A percentile compares a stretch with the other conserved stretches of the same genome.
Evolutionary conservation across 1,139 yeast species (phyloP).

Genomic region (Hansenula sp.): DNA sequence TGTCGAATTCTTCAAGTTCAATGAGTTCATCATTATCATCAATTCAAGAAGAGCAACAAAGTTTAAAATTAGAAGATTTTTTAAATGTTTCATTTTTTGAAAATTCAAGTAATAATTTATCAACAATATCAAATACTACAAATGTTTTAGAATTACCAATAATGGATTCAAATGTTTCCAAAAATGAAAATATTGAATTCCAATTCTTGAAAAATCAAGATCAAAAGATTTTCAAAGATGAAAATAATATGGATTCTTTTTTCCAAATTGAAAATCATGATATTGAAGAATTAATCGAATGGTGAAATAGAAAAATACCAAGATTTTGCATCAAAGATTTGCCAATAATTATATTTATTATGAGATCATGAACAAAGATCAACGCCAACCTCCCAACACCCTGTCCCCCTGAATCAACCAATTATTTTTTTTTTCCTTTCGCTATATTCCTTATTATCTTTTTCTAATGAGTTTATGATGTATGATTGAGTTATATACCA

Average conservation of each 20-base stretch:
- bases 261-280: neutral
- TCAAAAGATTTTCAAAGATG: neutral
- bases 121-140: neutral
- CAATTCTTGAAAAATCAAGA: slow-evolving; percentile 11
- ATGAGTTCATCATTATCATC: slow-evolving; percentile 14
- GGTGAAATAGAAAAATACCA: neutral
- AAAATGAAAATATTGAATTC: slow-evolving; percentile 17
- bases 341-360: no score
- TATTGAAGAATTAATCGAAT: slow-evolving; percentile 1
- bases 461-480: no score
- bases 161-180: slow-evolving; percentile 3
- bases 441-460: no score
- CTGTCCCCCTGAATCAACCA: no score
- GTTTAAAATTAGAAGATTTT: slow-evolving; percentile 19
- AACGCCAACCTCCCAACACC: no score
- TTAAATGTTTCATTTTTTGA: slow-evolving; percentile 20
- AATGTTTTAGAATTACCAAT: slow-evolving; percentile 10
- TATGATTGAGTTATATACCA: no score
- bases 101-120: slow-evolving; percentile 6
- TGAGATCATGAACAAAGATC: no score
- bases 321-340: neutral
- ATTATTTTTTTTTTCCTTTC: no score
- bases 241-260: neutral
- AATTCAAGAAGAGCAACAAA: slow-evolving; percentile 19
- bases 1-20: slow-evolving; percentile 14